phyloP scores from a whole-genome alignment of 108 stramenopile species.

The Schizochytrium sp. region DNA sequence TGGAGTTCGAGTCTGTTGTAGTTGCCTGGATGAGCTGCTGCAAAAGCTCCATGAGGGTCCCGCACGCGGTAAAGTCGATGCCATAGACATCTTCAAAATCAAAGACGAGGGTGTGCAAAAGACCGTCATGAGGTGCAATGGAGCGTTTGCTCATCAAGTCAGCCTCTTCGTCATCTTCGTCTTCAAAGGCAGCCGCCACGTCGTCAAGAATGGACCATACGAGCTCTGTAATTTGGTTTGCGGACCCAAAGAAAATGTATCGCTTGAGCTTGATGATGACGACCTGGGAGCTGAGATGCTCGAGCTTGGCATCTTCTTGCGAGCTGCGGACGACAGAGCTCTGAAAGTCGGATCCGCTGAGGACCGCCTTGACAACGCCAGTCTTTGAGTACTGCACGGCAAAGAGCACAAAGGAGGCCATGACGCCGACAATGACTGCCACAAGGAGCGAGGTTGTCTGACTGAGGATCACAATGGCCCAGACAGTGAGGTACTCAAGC shows the following conservation, averaged over 20 bases:
- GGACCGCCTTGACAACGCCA: not conserved
- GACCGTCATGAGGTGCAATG: not conserved
- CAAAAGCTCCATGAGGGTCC: not conserved
- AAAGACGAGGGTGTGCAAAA: not conserved
- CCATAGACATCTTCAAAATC: slow-evolving; percentile 15
- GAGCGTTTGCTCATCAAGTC: not conserved
- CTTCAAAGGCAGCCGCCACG: not conserved
- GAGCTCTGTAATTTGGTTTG: not conserved
- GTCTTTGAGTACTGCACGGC: slow-evolving; percentile 1
- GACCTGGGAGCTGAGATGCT: slow-evolving; percentile 12
- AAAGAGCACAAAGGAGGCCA: slow-evolving; percentile 6
- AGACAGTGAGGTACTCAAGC: not conserved
- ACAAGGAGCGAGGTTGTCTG: not conserved
- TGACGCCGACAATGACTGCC: not conserved
- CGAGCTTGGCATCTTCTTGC: slow-evolving; percentile 12
- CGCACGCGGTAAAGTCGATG: not conserved
- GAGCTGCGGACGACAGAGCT: slow-evolving; percentile 7
- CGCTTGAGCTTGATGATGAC: slow-evolving; percentile 13
- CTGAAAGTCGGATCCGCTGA: not conserved
- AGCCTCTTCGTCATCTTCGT: not conserved
- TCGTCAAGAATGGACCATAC: not conserved
- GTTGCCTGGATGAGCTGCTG: not conserved
- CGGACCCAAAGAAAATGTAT: slow-evolving; percentile 3
- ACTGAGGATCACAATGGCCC: not conserved
- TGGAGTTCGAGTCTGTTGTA: no score